These are phyloP conservation scores for Solanum rostratum DNA, from an alignment of 257 asterid species.

Conservation along the genomic window DNA sequence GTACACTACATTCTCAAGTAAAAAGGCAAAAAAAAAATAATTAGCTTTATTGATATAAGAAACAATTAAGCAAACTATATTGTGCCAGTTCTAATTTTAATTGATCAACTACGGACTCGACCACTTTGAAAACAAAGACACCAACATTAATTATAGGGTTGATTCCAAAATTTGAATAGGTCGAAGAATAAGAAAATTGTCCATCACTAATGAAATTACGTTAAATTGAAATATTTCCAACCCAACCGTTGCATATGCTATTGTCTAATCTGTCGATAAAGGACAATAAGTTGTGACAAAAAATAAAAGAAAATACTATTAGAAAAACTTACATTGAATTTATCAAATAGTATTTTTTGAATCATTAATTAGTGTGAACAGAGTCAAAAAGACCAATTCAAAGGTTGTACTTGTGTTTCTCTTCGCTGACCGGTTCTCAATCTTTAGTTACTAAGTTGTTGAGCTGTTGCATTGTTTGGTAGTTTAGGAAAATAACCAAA, in stretches of 20 bases:
- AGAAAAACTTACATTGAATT: background rate
- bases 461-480: background rate
- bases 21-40: background rate
- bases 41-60: background rate
- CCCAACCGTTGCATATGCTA: background rate
- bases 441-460: background rate
- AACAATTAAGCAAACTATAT: too few species aligned
- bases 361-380: background rate
- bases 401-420: background rate
- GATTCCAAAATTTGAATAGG: background rate
- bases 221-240: too few species aligned
- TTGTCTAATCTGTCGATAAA: background rate
- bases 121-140: background rate
- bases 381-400: background rate
- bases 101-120: background rate
- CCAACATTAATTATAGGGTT: background rate
- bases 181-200: background rate
- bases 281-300: background rate
- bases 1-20: too few species aligned
- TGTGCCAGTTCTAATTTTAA: background rate
- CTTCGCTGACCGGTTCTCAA: background rate
- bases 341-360: background rate
- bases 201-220: background rate
- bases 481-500: too few species aligned
- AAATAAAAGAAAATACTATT: background rate